Conservation (phyloP, 2,329 filamentous ascomycete genomes). For the Botrytis cinerea region DNA sequence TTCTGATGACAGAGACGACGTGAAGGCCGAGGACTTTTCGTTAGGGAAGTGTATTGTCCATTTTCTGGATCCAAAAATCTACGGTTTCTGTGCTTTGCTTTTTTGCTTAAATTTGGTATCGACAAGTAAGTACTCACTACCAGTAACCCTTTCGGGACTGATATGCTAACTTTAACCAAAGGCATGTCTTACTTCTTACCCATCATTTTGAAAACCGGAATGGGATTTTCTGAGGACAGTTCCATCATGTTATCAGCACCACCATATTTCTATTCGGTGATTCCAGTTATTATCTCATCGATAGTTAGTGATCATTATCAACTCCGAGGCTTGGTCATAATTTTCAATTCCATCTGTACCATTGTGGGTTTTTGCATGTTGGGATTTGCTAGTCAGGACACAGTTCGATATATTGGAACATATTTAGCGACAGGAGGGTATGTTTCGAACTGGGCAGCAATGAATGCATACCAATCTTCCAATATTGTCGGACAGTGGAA, state of each 20-base stretch:
- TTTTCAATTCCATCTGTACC: slow-evolving; percentile 39
- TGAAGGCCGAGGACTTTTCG: slow-evolving; percentile 55
- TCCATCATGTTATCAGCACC: slow-evolving; percentile 58
- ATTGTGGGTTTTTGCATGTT: slow-evolving; percentile 40
- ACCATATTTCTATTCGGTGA: slow-evolving; percentile 52
- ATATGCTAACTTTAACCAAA: neutral
- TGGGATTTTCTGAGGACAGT: slow-evolving; percentile 55
- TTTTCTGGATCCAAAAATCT: slow-evolving; percentile 58
- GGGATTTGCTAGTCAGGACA: slow-evolving; percentile 36
- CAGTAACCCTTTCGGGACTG: neutral
- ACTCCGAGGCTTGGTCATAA: slow-evolving; percentile 39
- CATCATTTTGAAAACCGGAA: slow-evolving; percentile 64
- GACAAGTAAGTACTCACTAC: slow-evolving; percentile 48
- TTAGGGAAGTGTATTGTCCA: slow-evolving; percentile 55
- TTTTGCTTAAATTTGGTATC: slow-evolving; percentile 71
- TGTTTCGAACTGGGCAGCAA: slow-evolving; percentile 76
- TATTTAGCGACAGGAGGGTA: slow-evolving; percentile 65
- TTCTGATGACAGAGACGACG: slow-evolving; percentile 60
- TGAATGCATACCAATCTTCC: slow-evolving; percentile 81
- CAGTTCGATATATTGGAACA: slow-evolving; percentile 40
- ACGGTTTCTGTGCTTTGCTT: slow-evolving; percentile 62
- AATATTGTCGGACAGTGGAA: slow-evolving; percentile 91
- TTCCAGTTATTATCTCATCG: slow-evolving; percentile 50
- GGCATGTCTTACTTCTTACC: slow-evolving; percentile 79
- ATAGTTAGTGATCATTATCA: slow-evolving; percentile 62